These are phyloP conservation scores for Camellia granthamiana DNA, from an alignment of 148 eudicot genomes.

Conservation along the genomic window DNA sequence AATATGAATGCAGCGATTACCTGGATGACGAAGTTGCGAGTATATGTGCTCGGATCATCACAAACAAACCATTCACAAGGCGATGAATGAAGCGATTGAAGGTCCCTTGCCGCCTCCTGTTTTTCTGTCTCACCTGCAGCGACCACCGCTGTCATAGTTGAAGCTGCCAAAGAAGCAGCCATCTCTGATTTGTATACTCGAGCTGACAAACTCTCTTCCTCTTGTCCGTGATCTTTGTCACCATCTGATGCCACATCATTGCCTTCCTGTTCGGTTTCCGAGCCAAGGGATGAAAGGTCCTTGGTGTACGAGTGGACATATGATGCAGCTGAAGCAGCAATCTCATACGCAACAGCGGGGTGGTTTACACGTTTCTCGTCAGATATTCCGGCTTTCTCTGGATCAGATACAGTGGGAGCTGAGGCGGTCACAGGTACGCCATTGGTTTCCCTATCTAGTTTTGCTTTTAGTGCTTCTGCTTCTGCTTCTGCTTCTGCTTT, in stretches of 20 bases:
- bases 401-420: conserved; percentile 5
- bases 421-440: conserved; percentile 15
- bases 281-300: conserved; percentile 20
- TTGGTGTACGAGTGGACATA: conserved; percentile 52
- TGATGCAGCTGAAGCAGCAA: conserved; percentile 79
- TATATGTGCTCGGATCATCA: conserved; percentile 59
- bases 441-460: conserved; percentile 38
- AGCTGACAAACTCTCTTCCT: conserved; percentile 15
- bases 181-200: conserved; percentile 51
- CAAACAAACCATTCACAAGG: conserved; percentile 92
- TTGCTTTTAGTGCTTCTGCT: conserved; percentile 41
- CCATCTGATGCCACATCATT: conserved; percentile 8
- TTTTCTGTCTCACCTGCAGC: conserved; percentile 76
- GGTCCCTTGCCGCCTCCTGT: conserved; percentile 59
- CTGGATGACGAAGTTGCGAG: conserved; percentile 77
- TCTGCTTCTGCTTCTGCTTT: conserved; percentile 56
- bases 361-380: conserved; percentile 22
- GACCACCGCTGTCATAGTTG: conserved; percentile 82
- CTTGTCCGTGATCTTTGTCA: background rate
- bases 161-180: conserved; percentile 77
- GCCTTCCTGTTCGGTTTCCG: conserved; percentile 15
- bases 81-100: conserved; percentile 72
- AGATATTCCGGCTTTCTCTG: conserved; percentile 1
- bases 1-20: conserved; percentile 17
- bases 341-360: conserved; percentile 52